These are phyloP conservation scores for Podospora pseudoanserina DNA, from an alignment of 495 filamentous ascomycete genomes.

Conservation along the genomic window DNA sequence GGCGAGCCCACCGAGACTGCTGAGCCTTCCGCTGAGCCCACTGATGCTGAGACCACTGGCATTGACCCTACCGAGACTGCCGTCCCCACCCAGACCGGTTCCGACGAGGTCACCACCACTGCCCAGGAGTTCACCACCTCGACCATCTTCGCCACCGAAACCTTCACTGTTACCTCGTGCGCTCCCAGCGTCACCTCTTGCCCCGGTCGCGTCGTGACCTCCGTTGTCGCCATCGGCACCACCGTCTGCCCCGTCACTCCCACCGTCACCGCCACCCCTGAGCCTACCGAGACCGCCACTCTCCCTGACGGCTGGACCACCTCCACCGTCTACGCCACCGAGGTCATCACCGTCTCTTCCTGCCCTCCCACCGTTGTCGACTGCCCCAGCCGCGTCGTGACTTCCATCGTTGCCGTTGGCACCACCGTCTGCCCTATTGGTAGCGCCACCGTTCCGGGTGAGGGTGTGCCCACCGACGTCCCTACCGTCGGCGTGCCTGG, in stretches of 20 bases:
- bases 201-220: constrained; percentile 53
- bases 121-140: constrained; percentile 45
- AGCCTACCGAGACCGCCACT: constrained; percentile 21
- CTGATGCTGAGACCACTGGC: not conserved
- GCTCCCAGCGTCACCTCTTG: constrained; percentile 56
- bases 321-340: constrained; percentile 59
- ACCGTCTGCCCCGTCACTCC: constrained; percentile 47
- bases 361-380: constrained; percentile 56
- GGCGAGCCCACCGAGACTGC: not conserved
- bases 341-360: constrained; percentile 54
- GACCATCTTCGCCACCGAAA: constrained; percentile 56
- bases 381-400: constrained; percentile 55
- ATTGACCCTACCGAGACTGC: constrained; percentile 4
- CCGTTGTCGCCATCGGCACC: constrained; percentile 56
- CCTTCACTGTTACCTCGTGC: constrained; percentile 57
- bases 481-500: constrained; percentile 22
- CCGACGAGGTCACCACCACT: not conserved
- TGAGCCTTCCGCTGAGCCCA: constrained; percentile 3
- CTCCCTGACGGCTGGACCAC: constrained; percentile 41
- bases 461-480: constrained; percentile 29
- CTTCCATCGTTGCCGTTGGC: constrained; percentile 55
- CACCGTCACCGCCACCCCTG: constrained; percentile 7
- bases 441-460: constrained; percentile 27
- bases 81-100: not conserved
- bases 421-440: constrained; percentile 59